phyloP scores from a whole-genome alignment of 2,329 filamentous ascomycete genomes.

The Cordyceps cicadae region DNA sequence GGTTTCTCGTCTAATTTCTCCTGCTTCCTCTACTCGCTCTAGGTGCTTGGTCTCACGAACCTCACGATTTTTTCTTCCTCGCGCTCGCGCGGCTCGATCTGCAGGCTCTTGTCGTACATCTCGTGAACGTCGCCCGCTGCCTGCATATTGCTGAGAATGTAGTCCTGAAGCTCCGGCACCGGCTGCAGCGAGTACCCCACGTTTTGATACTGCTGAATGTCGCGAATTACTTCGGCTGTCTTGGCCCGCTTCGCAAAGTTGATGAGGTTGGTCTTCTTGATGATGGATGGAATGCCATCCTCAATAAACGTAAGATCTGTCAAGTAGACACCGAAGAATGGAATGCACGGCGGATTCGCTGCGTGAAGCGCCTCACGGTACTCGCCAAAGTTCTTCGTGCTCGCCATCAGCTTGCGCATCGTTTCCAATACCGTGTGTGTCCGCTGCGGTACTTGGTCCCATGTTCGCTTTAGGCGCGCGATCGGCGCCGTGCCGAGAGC shows the following conservation, averaged over 20 bases:
- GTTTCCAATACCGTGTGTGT: slow-evolving; percentile 73
- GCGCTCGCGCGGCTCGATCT: slow-evolving; percentile 86
- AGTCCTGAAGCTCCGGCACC: slow-evolving; percentile 88
- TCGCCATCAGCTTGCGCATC: slow-evolving; percentile 92
- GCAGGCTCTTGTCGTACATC: slow-evolving; percentile 97
- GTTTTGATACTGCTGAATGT: slow-evolving; percentile 98
- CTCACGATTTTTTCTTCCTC: slow-evolving; percentile 99
- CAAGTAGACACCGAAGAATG: slow-evolving; percentile 97
- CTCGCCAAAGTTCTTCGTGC: slow-evolving; percentile 95
- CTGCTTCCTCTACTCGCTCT: neutral
- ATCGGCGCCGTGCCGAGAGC: slow-evolving; percentile 92
- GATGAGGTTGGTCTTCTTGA: slow-evolving; percentile 93
- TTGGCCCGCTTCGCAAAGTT: slow-evolving; percentile 98
- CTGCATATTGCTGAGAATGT: slow-evolving; percentile 94
- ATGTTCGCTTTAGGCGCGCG: slow-evolving; percentile 84
- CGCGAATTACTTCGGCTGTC: slow-evolving; percentile 94
- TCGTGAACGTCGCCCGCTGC: slow-evolving; percentile 92
- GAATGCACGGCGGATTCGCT: slow-evolving; percentile 93
- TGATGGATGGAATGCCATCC: slow-evolving; percentile 90
- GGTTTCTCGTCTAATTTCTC: neutral
- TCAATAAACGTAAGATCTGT: slow-evolving; percentile 98
- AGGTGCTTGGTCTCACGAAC: slow-evolving; percentile 44
- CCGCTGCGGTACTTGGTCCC: slow-evolving; percentile 84
- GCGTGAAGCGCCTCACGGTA: slow-evolving; percentile 89
- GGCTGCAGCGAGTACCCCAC: slow-evolving; percentile 88